Conservation (phyloP, 148 eudicot genomes). For the Arbutus unedo region DNA sequence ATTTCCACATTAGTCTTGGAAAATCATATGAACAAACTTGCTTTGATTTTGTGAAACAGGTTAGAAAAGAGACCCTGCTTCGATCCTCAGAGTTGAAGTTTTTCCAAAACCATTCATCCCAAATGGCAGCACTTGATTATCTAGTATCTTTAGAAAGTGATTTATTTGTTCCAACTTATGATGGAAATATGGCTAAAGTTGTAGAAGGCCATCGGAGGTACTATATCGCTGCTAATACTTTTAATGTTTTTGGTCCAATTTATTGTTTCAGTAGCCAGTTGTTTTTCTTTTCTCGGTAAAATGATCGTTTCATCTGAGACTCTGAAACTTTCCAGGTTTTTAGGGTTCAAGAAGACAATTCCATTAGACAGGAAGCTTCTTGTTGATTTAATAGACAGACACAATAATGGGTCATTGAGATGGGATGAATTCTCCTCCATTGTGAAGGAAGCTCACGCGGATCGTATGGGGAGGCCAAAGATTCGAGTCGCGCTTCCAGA, state of each 20-base stretch:
- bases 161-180: constrained; percentile 76
- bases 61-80: constrained; percentile 64
- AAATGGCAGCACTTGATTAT: constrained; percentile 78
- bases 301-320: background rate
- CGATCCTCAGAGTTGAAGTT: constrained; percentile 54
- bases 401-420: constrained; percentile 38
- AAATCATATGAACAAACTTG: background rate
- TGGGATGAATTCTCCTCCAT: constrained; percentile 50
- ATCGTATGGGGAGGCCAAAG: constrained; percentile 50
- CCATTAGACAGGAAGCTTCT: constrained; percentile 41
- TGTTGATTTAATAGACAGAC: constrained; percentile 45
- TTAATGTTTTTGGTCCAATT: background rate
- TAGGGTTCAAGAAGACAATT: constrained; percentile 56
- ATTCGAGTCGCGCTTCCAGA: constrained; percentile 33
- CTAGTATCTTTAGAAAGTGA: constrained; percentile 70
- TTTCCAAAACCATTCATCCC: constrained; percentile 71
- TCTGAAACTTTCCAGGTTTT: constrained; percentile 34
- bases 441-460: constrained; percentile 46
- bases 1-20: background rate
- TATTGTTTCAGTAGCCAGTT: background rate
- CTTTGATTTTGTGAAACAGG: constrained; percentile 38
- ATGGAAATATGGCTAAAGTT: constrained; percentile 83
- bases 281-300: background rate
- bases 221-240: background rate
- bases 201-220: constrained; percentile 89